Evolutionary conservation across 805 yeast species (phyloP).

Genomic region (Sugiyamaella marilandica): DNA sequence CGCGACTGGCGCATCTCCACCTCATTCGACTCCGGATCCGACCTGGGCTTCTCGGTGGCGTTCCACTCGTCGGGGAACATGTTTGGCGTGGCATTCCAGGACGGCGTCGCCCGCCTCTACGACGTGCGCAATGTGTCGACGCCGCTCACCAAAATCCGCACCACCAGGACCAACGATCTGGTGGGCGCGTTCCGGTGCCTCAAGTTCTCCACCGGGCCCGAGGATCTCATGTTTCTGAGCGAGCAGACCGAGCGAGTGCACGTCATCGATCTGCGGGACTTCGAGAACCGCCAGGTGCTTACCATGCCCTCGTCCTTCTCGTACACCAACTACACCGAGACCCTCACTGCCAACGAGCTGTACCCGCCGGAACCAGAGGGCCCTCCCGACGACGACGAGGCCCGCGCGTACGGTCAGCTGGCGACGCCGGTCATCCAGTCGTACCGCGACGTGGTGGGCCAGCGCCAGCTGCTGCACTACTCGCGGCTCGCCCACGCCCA

Average conservation of each 20-base stretch:
- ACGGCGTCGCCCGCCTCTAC: conserved; percentile 71
- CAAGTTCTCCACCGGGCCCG: conserved; percentile 60
- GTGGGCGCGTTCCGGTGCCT: conserved; percentile 65
- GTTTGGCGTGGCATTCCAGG: conserved; percentile 80
- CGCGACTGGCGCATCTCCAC: conserved; percentile 32
- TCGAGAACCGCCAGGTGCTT: conserved; percentile 70
- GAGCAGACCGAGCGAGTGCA: conserved; percentile 90
- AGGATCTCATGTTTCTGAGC: conserved; percentile 68
- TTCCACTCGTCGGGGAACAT: conserved; percentile 70
- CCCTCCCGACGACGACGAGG: conserved; percentile 8
- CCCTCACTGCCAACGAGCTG: conserved; percentile 7
- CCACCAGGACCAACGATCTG: conserved; percentile 39
- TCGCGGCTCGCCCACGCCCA: background rate
- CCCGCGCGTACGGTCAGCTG: background rate
- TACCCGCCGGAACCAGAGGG: conserved; percentile 5
- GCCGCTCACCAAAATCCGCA: conserved; percentile 36
- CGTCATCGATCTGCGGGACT: conserved; percentile 71
- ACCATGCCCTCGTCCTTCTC: conserved; percentile 25
- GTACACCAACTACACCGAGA: conserved; percentile 9
- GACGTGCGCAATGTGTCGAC: conserved; percentile 58
- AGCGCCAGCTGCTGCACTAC: conserved; percentile 2
- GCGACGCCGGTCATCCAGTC: conserved; percentile 12
- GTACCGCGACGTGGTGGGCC: conserved; percentile 8
- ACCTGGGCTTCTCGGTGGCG: conserved; percentile 77
- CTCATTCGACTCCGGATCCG: conserved; percentile 55